These are phyloP conservation scores for Tolypocladium nubicola DNA, from an alignment of 2,329 filamentous ascomycete species.

Conservation along the genomic window DNA sequence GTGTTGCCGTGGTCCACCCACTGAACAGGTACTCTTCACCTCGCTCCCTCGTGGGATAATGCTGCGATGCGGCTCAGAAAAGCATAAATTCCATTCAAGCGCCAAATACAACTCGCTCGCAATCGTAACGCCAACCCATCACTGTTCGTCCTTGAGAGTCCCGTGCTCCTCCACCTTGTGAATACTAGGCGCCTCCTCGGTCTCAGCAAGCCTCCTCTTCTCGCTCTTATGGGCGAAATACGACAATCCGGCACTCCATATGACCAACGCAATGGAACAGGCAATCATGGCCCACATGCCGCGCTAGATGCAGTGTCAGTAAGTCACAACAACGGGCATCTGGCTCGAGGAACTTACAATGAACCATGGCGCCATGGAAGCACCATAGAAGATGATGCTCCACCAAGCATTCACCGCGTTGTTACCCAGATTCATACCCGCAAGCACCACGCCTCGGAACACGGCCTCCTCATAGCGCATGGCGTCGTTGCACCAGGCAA, in stretches of 20 bases:
- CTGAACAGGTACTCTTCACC: background rate
- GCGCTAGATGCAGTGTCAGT: constrained; percentile 24
- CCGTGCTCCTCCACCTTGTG: background rate
- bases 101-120: background rate
- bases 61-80: background rate
- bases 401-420: constrained; percentile 65
- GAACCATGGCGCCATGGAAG: constrained; percentile 55
- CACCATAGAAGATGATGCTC: constrained; percentile 61
- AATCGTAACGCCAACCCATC: background rate
- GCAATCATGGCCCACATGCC: constrained; percentile 71
- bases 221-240: constrained; percentile 22
- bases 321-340: constrained; percentile 1
- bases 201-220: background rate
- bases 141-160: background rate
- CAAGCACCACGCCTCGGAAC: constrained; percentile 55
- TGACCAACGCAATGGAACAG: constrained; percentile 43
- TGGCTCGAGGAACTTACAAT: constrained; percentile 30
- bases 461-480: constrained; percentile 53
- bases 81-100: background rate
- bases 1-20: background rate
- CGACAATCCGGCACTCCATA: constrained; percentile 47
- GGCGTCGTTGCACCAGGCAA: constrained; percentile 66
- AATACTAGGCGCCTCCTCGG: background rate
- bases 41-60: background rate
- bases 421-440: constrained; percentile 60